phyloP scores from a whole-genome alignment of 1,284 basidiomycete species.

The Malassezia slooffiae region DNA sequence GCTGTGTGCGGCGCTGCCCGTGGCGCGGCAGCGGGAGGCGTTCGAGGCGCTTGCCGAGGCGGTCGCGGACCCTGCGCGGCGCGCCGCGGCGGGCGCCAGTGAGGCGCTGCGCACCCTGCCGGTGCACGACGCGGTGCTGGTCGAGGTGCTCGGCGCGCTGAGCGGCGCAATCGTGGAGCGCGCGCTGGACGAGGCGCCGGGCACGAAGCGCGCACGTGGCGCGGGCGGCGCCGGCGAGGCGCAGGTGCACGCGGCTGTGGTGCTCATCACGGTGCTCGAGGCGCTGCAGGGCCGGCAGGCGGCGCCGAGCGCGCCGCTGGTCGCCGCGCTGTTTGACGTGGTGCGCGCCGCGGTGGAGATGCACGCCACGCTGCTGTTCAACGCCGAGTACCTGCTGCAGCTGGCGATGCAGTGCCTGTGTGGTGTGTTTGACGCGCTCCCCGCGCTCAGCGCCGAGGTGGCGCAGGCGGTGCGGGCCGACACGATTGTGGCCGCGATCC shows the following conservation, averaged over 20 bases:
- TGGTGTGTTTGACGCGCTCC: conserved; percentile 51
- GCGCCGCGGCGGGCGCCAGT: conserved; percentile 18
- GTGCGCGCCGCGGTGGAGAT: conserved; percentile 60
- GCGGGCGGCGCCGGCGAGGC: conserved; percentile 21
- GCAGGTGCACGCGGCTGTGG: conserved; percentile 20
- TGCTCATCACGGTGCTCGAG: conserved; percentile 55
- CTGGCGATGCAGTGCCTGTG: conserved; percentile 64
- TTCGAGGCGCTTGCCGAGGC: conserved; percentile 51
- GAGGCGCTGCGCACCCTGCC: conserved; percentile 24
- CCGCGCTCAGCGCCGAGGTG: conserved; percentile 21
- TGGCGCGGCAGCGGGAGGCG: conserved; percentile 54
- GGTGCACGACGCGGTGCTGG: conserved; percentile 50
- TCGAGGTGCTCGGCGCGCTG: conserved; percentile 55
- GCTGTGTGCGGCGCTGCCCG: conserved; percentile 53
- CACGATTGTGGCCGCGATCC: conserved; percentile 38
- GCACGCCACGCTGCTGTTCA: conserved; percentile 51
- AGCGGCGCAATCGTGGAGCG: conserved; percentile 50
- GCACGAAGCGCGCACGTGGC: conserved; percentile 23
- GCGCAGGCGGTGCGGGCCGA: conserved; percentile 31
- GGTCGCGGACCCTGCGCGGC: conserved; percentile 21
- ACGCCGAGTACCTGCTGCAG: conserved; percentile 76
- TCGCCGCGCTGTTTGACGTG: conserved; percentile 64
- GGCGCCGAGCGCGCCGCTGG: conserved; percentile 60
- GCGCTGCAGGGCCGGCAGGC: conserved; percentile 58
- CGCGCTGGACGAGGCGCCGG: conserved; percentile 52